A percentile compares a stretch with the other conserved stretches of the same genome.
phyloP scores from a whole-genome alignment of 23 red algal genomes.

The Gracilaria gracilis region DNA sequence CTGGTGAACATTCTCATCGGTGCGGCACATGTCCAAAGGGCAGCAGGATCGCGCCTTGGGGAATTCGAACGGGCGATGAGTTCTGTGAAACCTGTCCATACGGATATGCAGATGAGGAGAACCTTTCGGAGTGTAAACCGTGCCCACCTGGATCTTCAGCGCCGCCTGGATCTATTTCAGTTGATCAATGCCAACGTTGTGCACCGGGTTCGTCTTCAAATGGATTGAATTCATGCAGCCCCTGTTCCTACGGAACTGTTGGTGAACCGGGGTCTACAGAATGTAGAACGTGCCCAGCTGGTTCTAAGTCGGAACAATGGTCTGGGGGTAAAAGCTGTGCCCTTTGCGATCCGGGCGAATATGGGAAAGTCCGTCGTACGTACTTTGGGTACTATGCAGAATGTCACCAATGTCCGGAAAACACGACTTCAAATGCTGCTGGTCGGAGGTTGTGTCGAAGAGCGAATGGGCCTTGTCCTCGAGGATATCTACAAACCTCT shows the following conservation, averaged over 20 bases:
- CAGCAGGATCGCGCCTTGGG: not conserved
- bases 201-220: not conserved
- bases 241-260: not conserved
- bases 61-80: not conserved
- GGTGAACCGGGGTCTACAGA: not conserved
- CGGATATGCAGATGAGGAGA: constrained; percentile 19
- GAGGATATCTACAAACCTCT: not conserved
- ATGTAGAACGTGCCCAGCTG: too few species aligned
- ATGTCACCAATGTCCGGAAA: not conserved
- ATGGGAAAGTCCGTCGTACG: too few species aligned
- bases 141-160: not conserved
- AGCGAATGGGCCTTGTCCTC: constrained; percentile 12
- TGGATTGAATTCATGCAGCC: not conserved
- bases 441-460: constrained; percentile 7
- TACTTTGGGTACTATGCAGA: not conserved
- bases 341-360: not conserved
- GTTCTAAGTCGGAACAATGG: too few species aligned
- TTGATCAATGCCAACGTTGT: not conserved
- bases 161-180: not conserved
- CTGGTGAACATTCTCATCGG: not conserved
- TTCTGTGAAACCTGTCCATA: not conserved
- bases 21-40: not conserved
- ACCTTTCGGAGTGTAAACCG: not conserved
- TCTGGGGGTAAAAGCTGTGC: too few species aligned
- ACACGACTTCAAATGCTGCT: not conserved